These are phyloP conservation scores for Penicillium longicatenatum DNA, from an alignment of 495 filamentous ascomycete species.

Conservation along the genomic window DNA sequence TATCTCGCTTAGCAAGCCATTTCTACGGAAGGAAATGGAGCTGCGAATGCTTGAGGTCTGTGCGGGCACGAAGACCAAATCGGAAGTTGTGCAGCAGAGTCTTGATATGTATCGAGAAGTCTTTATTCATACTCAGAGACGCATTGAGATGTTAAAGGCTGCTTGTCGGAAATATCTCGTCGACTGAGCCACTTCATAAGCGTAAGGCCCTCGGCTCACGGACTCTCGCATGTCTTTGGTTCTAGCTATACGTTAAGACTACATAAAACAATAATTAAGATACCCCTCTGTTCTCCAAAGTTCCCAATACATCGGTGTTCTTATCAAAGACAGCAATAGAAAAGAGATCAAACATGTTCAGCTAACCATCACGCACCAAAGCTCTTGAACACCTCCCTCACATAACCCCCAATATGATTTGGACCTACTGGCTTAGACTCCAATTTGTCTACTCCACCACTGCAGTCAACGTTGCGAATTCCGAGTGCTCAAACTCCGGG, in stretches of 20 bases:
- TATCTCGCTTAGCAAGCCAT: slow-evolving; percentile 92
- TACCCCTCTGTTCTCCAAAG: background rate
- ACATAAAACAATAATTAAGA: background rate
- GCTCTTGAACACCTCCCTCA: too few relatives aligned
- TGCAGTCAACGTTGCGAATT: background rate
- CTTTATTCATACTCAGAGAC: slow-evolving; percentile 72
- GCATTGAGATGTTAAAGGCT: slow-evolving; percentile 72
- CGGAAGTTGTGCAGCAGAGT: slow-evolving; percentile 75
- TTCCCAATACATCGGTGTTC: background rate
- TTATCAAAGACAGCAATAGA: background rate
- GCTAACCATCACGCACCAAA: background rate
- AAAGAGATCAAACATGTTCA: background rate
- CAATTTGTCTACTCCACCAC: background rate
- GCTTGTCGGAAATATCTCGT: slow-evolving; percentile 53
- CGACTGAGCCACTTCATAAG: slow-evolving; percentile 26
- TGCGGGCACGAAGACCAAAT: slow-evolving; percentile 74
- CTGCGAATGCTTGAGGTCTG: slow-evolving; percentile 92
- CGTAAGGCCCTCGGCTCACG: background rate
- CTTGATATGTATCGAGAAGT: slow-evolving; percentile 82
- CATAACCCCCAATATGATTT: too few relatives aligned
- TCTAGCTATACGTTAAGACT: background rate
- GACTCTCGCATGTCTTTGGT: background rate
- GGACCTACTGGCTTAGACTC: too few relatives aligned
- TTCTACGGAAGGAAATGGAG: slow-evolving; percentile 97
- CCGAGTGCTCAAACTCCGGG: background rate